Percentiles rank a stretch among this genome's conserved stretches.
These are phyloP conservation scores for Starmerella roubikii DNA, from an alignment of 805 yeast genomes.

Conservation along the genomic window DNA sequence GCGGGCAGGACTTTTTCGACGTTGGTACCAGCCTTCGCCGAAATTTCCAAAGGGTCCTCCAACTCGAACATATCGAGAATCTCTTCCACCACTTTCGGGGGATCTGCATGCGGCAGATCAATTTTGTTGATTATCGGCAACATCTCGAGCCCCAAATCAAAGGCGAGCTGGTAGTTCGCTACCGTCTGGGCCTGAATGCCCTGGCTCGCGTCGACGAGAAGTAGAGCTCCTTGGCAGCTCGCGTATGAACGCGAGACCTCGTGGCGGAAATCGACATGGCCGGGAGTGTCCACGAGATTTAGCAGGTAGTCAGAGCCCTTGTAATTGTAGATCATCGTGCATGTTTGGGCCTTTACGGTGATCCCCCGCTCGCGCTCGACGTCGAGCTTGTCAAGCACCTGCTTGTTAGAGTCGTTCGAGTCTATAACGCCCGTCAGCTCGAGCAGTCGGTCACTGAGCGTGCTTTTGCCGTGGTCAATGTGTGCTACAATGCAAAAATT, in stretches of 20 bases:
- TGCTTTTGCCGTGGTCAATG: slow-evolving; percentile 70
- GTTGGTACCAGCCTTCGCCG: slow-evolving; percentile 83
- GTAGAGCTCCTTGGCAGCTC: slow-evolving; percentile 85
- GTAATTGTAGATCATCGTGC: slow-evolving; percentile 73
- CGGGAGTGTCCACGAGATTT: slow-evolving; percentile 93
- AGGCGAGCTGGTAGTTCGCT: slow-evolving; percentile 88
- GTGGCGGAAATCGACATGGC: slow-evolving; percentile 90
- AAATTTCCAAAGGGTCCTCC: slow-evolving; percentile 58
- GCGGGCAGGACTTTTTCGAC: slow-evolving; percentile 71
- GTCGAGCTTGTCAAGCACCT: slow-evolving; percentile 79
- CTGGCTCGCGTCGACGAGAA: slow-evolving; percentile 86
- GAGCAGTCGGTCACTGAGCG: slow-evolving; percentile 73
- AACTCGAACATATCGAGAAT: slow-evolving; percentile 69
- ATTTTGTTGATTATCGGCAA: slow-evolving; percentile 87
- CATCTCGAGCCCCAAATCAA: slow-evolving; percentile 64
- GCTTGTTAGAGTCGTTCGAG: slow-evolving; percentile 53
- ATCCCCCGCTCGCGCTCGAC: slow-evolving; percentile 95
- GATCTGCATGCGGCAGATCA: slow-evolving; percentile 78
- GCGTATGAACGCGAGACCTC: slow-evolving; percentile 92
- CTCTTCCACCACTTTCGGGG: slow-evolving; percentile 67
- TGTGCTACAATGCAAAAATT: slow-evolving; percentile 94
- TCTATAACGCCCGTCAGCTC: slow-evolving; percentile 83
- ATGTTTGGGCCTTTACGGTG: slow-evolving; percentile 94
- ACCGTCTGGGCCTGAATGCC: slow-evolving; percentile 98
- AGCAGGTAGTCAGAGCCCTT: slow-evolving; percentile 62